Evolutionary conservation across 176 grass and related monocot species (phyloP), one percentile per base, ranked within the genome.

Genomic region (Triticum urartu): DNA sequence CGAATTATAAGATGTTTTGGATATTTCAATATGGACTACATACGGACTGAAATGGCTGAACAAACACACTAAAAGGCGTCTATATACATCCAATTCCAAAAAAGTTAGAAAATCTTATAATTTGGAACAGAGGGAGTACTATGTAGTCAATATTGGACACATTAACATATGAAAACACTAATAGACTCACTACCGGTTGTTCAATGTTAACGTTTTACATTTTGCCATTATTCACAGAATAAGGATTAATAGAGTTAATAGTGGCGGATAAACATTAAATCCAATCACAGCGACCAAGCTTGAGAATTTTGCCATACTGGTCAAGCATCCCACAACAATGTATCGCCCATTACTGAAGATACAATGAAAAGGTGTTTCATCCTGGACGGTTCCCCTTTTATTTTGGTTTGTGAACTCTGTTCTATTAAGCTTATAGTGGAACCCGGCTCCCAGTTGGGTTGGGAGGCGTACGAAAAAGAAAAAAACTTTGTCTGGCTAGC

Each of bases 91-190:
- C 43, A 13, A 47, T 47, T 47, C 43, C 43, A 3, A 4, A 47
- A 47, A 47, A 47, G 43, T 47, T 47, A 47, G 43, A 47, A 47
- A 47, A 47, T 47, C 43, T 13, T 47, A 47, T 36, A 45, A 47
- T 47, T 47, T 47, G 43, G 43, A 47, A 47, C 43, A 3, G 43
- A 47, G 3, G 43, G 43, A 47, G 43, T 47, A 3, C 42, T 30
- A 77, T 61, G 20, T 34, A 58, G 64, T 73, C 60, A 48, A 85
- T 34, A 52, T 21, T 42, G 43, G 43, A 8, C 4, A 17, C 64
- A 84, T 69, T 9, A 68, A 45, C 50, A 79, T 38, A 78, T 62
- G 36, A 71, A 62, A 82, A 86, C 1, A 20, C 50, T 68, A 68
- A n/a, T 72, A 7, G 38, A 43, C 72, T 75, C 72, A 18, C 72